Conservation (phyloP, 164 flowering plant species). For the Santalum album region DNA sequence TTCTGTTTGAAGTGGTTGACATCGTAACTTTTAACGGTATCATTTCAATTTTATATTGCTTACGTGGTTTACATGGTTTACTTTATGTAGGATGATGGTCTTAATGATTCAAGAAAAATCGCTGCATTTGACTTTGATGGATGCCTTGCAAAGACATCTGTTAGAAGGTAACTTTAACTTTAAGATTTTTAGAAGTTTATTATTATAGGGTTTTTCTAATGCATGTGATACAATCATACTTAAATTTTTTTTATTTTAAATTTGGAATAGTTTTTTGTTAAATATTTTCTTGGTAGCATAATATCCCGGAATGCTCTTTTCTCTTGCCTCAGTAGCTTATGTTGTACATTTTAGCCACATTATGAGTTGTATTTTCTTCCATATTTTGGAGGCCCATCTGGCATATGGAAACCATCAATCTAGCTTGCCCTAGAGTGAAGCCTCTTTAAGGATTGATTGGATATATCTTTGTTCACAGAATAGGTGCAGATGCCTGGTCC, state of each 20-base stretch:
- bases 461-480: conserved; percentile 31
- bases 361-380: too few species aligned
- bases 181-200: not conserved
- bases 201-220: not conserved
- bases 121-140: conserved; percentile 99
- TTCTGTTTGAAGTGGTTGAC: too few species aligned
- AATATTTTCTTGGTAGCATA: too few species aligned
- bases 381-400: too few species aligned
- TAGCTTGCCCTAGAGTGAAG: not conserved
- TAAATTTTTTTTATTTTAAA: too few species aligned
- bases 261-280: too few species aligned
- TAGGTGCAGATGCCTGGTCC: conserved; percentile 94
- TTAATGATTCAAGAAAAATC: conserved; percentile 70
- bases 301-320: too few species aligned
- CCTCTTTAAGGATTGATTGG: not conserved
- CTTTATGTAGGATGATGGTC: conserved; percentile 64
- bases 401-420: not conserved
- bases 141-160: conserved; percentile 79
- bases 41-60: too few species aligned
- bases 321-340: too few species aligned
- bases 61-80: not conserved
- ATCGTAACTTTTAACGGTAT: too few species aligned
- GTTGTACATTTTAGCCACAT: too few species aligned
- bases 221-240: not conserved
- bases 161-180: conserved; percentile 38